Evolutionary conservation across 1,284 basidiomycete genomes (phyloP).

Genomic region (Microbotryomycetes sp.): DNA sequence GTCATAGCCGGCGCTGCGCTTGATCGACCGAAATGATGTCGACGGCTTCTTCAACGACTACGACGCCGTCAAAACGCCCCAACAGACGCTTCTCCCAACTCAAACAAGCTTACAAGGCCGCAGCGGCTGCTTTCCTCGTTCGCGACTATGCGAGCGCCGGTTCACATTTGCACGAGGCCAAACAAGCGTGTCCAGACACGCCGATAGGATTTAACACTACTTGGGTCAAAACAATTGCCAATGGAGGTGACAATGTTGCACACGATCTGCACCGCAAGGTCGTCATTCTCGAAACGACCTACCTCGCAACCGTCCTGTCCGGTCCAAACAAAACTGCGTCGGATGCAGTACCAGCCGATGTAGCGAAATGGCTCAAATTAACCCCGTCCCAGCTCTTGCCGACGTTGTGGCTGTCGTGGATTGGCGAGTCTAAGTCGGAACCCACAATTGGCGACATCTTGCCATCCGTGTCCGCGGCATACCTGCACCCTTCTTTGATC

Average conservation of each 20-base stretch:
- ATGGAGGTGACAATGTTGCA: background rate
- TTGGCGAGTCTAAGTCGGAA: background rate
- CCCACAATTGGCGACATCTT: slow-evolving; percentile 10
- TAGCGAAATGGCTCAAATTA: slow-evolving; percentile 7
- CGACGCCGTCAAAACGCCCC: background rate
- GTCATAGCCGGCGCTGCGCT: background rate
- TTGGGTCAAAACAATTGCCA: slow-evolving; percentile 7
- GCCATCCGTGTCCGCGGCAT: slow-evolving; percentile 11
- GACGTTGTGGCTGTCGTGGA: slow-evolving; percentile 8
- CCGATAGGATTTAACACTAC: background rate
- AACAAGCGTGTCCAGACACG: background rate
- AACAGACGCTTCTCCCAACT: background rate
- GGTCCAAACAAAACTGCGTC: background rate
- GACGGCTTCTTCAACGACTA: background rate
- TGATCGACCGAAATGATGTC: background rate
- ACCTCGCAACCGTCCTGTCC: slow-evolving; percentile 25
- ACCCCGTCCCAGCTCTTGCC: slow-evolving; percentile 6
- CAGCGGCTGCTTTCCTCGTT: slow-evolving; percentile 21
- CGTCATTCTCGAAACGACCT: slow-evolving; percentile 21
- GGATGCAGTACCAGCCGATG: background rate
- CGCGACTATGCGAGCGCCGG: slow-evolving; percentile 21
- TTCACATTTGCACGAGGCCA: slow-evolving; percentile 2
- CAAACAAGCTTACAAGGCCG: slow-evolving; percentile 15
- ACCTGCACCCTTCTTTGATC: slow-evolving; percentile 25
- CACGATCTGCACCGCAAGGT: slow-evolving; percentile 11